A percentile compares a stretch with the other conserved stretches of the same genome.
Evolutionary conservation across 2,329 filamentous ascomycete genomes (phyloP).

Genomic region (Aspergillus cejpii): DNA sequence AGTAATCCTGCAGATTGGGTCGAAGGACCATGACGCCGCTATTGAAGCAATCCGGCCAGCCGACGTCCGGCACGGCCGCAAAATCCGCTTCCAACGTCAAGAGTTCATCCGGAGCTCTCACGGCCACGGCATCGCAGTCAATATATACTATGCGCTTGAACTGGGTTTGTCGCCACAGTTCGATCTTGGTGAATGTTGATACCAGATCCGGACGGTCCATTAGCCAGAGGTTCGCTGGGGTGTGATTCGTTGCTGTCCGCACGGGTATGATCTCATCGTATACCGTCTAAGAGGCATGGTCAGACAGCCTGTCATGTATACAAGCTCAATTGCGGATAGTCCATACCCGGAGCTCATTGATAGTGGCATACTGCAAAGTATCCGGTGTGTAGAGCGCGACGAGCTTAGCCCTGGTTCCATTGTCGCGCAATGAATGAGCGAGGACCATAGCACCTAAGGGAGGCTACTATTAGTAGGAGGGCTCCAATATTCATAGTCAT

Average conservation of each 20-base stretch:
- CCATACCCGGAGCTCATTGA: constrained; percentile 68
- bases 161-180: constrained; percentile 83
- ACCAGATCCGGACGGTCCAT: constrained; percentile 89
- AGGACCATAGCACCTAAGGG: constrained; percentile 76
- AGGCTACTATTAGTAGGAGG: too few relatives aligned
- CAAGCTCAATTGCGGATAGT: constrained; percentile 3
- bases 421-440: constrained; percentile 89
- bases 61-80: constrained; percentile 81
- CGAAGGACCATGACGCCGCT: constrained; percentile 90
- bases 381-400: constrained; percentile 78
- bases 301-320: constrained; percentile 13
- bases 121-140: constrained; percentile 86
- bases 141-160: constrained; percentile 92
- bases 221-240: constrained; percentile 74
- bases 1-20: constrained; percentile 81
- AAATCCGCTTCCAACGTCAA: constrained; percentile 60
- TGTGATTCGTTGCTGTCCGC: constrained; percentile 66
- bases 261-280: constrained; percentile 89
- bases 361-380: constrained; percentile 64
- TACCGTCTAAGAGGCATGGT: constrained; percentile 52
- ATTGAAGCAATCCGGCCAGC: constrained; percentile 98
- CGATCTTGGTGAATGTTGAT: constrained; percentile 93
- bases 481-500: not conserved
- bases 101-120: constrained; percentile 86
- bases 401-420: constrained; percentile 76